Percentiles rank a stretch among this genome's conserved stretches.
phyloP scores from a whole-genome alignment of 2,329 filamentous ascomycete species.

The Colletotrichum gigasporum region DNA sequence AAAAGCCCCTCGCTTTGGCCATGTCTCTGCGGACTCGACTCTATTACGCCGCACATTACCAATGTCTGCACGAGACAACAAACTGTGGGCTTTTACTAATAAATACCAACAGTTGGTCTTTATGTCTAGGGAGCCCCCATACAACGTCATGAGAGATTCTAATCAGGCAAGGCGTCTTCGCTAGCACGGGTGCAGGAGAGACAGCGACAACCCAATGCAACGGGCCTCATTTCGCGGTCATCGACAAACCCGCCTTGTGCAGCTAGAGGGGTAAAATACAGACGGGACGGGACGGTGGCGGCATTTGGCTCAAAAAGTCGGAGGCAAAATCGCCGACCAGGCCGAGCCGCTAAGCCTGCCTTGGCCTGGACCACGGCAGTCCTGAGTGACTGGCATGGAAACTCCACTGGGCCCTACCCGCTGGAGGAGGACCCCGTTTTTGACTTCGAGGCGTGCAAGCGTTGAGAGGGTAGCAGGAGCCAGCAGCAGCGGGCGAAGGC shows the following conservation, averaged over 20 bases:
- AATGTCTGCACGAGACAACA: not conserved
- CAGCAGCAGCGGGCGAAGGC: no score
- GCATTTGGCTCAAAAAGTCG: slow-evolving; percentile 9
- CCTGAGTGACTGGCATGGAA: no score
- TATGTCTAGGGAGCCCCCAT: not conserved
- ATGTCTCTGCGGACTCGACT: no score
- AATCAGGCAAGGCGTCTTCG: no score
- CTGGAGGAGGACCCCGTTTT: not conserved
- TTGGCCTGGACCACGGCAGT: not conserved
- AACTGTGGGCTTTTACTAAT: not conserved
- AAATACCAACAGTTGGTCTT: no score
- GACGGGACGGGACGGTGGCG: slow-evolving; percentile 1
- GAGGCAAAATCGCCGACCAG: slow-evolving; percentile 14
- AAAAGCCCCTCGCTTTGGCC: not conserved
- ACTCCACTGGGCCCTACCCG: no score
- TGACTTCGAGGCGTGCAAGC: not conserved
- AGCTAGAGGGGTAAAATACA: not conserved
- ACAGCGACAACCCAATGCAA: no score
- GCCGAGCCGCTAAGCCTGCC: slow-evolving; percentile 1
- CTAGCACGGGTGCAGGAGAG: no score
- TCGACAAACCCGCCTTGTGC: not conserved
- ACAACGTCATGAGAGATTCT: not conserved
- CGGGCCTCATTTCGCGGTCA: not conserved
- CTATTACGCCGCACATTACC: no score
- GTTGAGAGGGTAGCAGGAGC: not conserved